Evolutionary conservation across 805 yeast genomes (phyloP).

Genomic region (Candida boidinii): DNA sequence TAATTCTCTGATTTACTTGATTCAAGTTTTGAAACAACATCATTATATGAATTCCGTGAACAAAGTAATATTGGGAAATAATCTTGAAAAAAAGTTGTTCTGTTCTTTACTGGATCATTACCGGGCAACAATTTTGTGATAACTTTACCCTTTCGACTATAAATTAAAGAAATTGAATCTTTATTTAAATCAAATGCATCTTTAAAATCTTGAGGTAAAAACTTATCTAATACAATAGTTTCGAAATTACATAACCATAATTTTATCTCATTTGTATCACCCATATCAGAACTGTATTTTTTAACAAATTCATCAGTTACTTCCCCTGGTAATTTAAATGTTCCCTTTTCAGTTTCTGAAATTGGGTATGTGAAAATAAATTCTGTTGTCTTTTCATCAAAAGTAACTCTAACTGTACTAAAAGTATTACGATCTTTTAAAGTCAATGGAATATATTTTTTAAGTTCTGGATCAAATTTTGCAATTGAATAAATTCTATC

Average conservation of each 20-base stretch:
- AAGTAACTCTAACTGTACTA: constrained; percentile 6
- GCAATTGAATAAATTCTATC: constrained; percentile 21
- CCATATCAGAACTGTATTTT: constrained; percentile 8
- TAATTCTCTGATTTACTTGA: constrained; percentile 6
- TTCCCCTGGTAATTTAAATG: constrained; percentile 11
- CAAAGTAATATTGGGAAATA: constrained; percentile 21
- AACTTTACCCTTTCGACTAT: constrained; percentile 18
- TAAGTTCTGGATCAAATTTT: constrained; percentile 6
- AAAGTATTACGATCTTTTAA: constrained; percentile 10
- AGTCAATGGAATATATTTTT: constrained; percentile 9
- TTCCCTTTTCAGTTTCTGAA: constrained; percentile 1
- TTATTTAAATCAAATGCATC: constrained; percentile 11
- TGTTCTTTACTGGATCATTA: constrained; percentile 14
- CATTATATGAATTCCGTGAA: constrained; percentile 14
- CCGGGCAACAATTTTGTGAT: constrained; percentile 9
- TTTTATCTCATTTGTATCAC: constrained; percentile 2
- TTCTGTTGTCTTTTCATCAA: constrained; percentile 5
- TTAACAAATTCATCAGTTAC: constrained; percentile 11
- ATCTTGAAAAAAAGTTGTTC: constrained; percentile 22
- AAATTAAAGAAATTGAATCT: constrained; percentile 13
- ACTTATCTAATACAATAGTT: constrained; percentile 14
- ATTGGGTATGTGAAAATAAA: constrained; percentile 15
- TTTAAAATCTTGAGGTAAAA: constrained; percentile 12
- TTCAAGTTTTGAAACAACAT: constrained; percentile 6
- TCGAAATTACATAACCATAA: constrained; percentile 14